Conservation (phyloP, 768 basidiomycete species). For the Fomitopsis serialis region DNA sequence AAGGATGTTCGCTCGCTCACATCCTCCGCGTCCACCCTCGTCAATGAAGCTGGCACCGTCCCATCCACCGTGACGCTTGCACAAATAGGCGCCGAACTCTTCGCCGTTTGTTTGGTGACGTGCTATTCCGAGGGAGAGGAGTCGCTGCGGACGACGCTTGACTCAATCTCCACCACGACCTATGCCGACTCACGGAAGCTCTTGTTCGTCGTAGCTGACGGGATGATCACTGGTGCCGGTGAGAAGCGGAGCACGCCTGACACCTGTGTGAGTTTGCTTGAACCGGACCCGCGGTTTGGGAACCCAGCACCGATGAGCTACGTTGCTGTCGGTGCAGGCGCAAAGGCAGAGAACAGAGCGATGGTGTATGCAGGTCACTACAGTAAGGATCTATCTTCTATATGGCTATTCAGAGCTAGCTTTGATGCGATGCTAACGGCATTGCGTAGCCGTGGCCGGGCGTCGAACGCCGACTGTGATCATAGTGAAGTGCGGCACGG, state of each 20-base stretch:
- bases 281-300: constrained; percentile 93
- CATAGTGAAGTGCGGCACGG: constrained; percentile 94
- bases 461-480: constrained; percentile 92
- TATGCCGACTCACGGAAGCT: constrained; percentile 93
- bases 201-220: constrained; percentile 92
- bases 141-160: constrained; percentile 84
- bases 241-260: constrained; percentile 96
- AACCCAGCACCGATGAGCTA: constrained; percentile 96
- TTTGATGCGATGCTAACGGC: background rate
- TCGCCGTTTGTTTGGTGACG: constrained; percentile 92
- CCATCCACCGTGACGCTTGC: constrained; percentile 75
- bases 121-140: constrained; percentile 98
- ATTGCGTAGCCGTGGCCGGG: constrained; percentile 61
- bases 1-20: constrained; percentile 47
- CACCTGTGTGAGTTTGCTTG: constrained; percentile 86
- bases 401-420: background rate
- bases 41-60: constrained; percentile 40
- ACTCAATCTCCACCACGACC: constrained; percentile 85
- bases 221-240: constrained; percentile 97
- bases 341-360: constrained; percentile 88
- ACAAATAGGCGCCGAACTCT: constrained; percentile 92
- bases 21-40: constrained; percentile 52
- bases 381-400: constrained; percentile 48
- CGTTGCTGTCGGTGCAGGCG: constrained; percentile 81
- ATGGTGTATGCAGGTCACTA: constrained; percentile 99